Base-by-base conservation (phyloP, 2,329 filamentous ascomycete species). In the Diaporthe sp. region DNA sequence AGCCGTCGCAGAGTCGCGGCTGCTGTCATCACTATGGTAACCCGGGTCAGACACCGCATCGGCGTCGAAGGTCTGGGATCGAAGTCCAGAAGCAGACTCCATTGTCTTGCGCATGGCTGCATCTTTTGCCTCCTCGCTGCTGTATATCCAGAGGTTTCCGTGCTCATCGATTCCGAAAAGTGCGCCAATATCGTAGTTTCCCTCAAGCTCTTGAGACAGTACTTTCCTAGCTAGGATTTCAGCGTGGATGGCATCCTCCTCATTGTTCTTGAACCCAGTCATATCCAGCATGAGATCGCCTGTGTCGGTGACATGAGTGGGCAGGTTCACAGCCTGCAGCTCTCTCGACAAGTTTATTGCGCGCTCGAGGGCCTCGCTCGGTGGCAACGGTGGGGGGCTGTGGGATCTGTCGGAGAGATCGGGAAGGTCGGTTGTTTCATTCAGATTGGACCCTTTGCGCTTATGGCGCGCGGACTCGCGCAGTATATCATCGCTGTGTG, bases 91-190 rank as follows among this genome's bases (percentile, higher is more conserved):
- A 13, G 88, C 86, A 13, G 87, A 85, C 74, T 90, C 88, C 76
- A 90, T 87, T 1, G 89, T 90, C 79, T 86, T 90, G 82, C 93
- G 92, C 86, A 93, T 93, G 44, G 96, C 96, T 9, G 94, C 94
- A 80, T 97, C 94, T 82, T 98, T 98, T 34, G 97, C 95, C 81
- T 98, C 96, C 83, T 98, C 96, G 80, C 96, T 98, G 85, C 95
- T 97, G 86, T 99, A 99, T 79, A 99, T 98, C 96, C 97, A 98
- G n/a, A 99, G 88, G 80, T 99, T 99, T 9, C 97, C 97, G 76
- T 97, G 92, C 81, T 98, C 95, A 82, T 99, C 97, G 60, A 97
- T 96, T 17, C 96, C 97, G 80, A 99, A 98, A 42, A 99, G 88
- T 2, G 96, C 94, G 8, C 97, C 97, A 80, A 99, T 98, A 82